Conservation (phyloP, 1,284 basidiomycete species). For the Rhodotorula sp. region DNA sequence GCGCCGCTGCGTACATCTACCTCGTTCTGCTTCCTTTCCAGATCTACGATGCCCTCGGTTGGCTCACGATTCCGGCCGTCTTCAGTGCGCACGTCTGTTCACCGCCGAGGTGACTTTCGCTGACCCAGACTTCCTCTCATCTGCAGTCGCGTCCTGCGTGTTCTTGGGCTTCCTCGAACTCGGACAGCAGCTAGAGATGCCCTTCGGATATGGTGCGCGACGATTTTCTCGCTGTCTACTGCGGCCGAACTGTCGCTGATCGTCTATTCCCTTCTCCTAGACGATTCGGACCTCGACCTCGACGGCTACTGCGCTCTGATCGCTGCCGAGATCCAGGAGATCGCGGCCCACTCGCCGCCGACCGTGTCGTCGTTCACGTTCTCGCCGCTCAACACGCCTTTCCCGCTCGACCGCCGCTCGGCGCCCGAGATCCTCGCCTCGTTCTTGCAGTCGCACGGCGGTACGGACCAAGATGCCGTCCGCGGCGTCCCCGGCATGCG, state of each 20-base stretch:
- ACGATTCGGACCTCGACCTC: constrained; percentile 64
- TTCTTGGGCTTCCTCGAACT: constrained; percentile 65
- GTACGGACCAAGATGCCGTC: constrained; percentile 14
- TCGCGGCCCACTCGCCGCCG: constrained; percentile 63
- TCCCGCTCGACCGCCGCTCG: constrained; percentile 62
- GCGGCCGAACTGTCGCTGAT: constrained; percentile 54
- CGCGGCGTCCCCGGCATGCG: constrained; percentile 25
- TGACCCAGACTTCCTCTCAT: neutral
- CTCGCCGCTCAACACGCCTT: constrained; percentile 62
- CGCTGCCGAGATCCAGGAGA: constrained; percentile 66
- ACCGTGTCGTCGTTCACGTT: constrained; percentile 60
- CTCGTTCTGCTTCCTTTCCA: constrained; percentile 29
- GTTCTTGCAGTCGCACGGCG: constrained; percentile 21
- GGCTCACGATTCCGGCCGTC: constrained; percentile 46
- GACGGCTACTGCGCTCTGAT: constrained; percentile 65
- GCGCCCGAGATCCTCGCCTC: constrained; percentile 58
- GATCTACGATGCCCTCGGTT: constrained; percentile 58
- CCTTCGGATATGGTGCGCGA: neutral
- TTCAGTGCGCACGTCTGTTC: constrained; percentile 6
- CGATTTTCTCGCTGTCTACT: neutral
- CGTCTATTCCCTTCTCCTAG: constrained; percentile 59
- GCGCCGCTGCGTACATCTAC: constrained; percentile 13
- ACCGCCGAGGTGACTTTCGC: neutral
- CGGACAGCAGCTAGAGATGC: constrained; percentile 57
- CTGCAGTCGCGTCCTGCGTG: constrained; percentile 16